These are phyloP conservation scores for Boletus sp. DNA, from an alignment of 1,284 basidiomycete genomes.

Conservation along the genomic window DNA sequence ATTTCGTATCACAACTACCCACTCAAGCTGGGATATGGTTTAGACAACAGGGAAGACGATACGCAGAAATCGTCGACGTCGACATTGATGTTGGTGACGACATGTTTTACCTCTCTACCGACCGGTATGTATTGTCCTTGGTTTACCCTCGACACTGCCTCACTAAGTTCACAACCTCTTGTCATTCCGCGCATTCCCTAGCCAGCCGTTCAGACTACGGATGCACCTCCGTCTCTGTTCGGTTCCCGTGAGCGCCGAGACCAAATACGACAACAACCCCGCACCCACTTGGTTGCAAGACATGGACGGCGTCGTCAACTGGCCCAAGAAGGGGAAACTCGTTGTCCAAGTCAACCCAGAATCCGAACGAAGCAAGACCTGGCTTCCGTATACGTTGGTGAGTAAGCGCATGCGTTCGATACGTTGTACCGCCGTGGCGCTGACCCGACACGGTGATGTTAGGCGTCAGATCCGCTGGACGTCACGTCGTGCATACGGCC, in stretches of 20 bases:
- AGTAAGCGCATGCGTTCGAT: neutral
- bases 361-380: constrained; percentile 28
- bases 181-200: neutral
- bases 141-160: neutral
- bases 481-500: constrained; percentile 34
- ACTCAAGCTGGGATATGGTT: constrained; percentile 35
- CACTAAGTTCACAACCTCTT: neutral
- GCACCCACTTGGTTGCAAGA: constrained; percentile 7
- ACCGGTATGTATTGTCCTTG: constrained; percentile 20
- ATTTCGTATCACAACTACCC: constrained; percentile 21
- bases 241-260: constrained; percentile 12
- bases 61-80: constrained; percentile 32
- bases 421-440: neutral
- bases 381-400: constrained; percentile 35
- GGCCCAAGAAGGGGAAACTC: constrained; percentile 28
- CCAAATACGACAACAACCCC: neutral
- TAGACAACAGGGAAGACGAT: constrained; percentile 21
- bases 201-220: constrained; percentile 21
- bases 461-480: constrained; percentile 32
- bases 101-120: constrained; percentile 26
- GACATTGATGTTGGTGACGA: constrained; percentile 26
- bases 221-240: constrained; percentile 31
- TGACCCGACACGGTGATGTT: neutral
- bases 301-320: constrained; percentile 10
- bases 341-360: constrained; percentile 37